Base-by-base conservation (phyloP, 2,329 filamentous ascomycete genomes). In the Claviceps maximensis region DNA sequence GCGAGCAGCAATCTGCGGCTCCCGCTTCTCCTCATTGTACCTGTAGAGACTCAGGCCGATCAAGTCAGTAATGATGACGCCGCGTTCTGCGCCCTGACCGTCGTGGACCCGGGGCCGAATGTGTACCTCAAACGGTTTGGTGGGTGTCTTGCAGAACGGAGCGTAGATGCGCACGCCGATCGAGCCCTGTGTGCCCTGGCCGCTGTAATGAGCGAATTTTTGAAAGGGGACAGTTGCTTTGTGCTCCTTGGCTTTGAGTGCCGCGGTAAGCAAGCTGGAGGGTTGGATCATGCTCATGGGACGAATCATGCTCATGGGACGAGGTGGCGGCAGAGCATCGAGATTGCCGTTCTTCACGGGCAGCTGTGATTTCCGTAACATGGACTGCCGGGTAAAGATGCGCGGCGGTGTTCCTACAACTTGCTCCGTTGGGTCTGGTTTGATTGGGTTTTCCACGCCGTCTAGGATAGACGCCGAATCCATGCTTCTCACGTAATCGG, bases 41-140 rank as follows among this genome's bases (percentile, higher is more conserved):
- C 84, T 76, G 75, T 85, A 90, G 13, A 94, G 68, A 56, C 83
- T 83, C 56, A 91, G 75, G 0, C 87, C 88, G 58, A 94, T 89
- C n/a, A 89, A 76, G 60, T 94, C 87, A 1, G 83, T 80, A 15
- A 93, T 86, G 0, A 82, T 84, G 21, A 88, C 84, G 2, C 78
- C 74, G 23, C 80, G 72, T 56, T 83, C 77, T 7, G 63, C 65
- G 36, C 77, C 75, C 54, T 85, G 79, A 23, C 83, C 83, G 54
- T 85, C 79, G 58, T 87, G 83, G 17, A 87, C 78, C 40, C 78
- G 80, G 48, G 83, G 79, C 25, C 83, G 76, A 48, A 91, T 83
- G 17, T 86, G 76, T 3, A 91, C 80, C 62, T 90, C 84, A 47
- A 83, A 79, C 0, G 84, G 80, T 58, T 82, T 82, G 17, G 75